Percentiles rank a stretch among this genome's conserved stretches.
Conservation (phyloP, 441 rosid species). For the Corymbia citriodora region DNA sequence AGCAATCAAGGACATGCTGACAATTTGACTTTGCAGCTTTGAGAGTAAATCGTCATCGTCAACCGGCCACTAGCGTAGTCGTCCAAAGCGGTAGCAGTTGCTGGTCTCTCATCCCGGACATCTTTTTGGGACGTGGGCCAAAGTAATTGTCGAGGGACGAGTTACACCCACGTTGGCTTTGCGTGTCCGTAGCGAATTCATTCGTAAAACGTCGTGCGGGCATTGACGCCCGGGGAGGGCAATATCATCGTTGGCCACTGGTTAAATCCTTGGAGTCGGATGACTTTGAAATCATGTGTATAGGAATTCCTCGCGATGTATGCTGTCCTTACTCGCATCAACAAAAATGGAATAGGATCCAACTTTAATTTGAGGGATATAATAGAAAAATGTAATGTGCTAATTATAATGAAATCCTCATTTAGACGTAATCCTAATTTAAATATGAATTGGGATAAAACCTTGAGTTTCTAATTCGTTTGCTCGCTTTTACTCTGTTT, state of each 20-base stretch:
- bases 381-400: too few species aligned
- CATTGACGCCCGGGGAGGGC: background rate
- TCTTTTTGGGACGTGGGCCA: background rate
- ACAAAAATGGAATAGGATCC: background rate
- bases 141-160: background rate
- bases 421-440: too few species aligned
- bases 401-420: too few species aligned
- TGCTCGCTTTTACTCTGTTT: too few species aligned
- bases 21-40: background rate
- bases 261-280: background rate
- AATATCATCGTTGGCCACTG: background rate
- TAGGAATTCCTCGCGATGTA: background rate
- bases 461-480: too few species aligned
- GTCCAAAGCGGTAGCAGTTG: background rate
- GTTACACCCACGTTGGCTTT: background rate
- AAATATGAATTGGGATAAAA: too few species aligned
- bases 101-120: background rate
- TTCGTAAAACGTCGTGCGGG: background rate
- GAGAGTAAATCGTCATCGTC: background rate
- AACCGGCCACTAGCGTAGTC: background rate
- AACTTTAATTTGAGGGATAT: too few species aligned
- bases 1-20: background rate
- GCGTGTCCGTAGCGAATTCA: background rate
- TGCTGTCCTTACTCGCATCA: too few species aligned
- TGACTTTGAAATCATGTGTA: background rate